Conservation (phyloP, 805 yeast genomes). For the Metschnikowia dekortorum region DNA sequence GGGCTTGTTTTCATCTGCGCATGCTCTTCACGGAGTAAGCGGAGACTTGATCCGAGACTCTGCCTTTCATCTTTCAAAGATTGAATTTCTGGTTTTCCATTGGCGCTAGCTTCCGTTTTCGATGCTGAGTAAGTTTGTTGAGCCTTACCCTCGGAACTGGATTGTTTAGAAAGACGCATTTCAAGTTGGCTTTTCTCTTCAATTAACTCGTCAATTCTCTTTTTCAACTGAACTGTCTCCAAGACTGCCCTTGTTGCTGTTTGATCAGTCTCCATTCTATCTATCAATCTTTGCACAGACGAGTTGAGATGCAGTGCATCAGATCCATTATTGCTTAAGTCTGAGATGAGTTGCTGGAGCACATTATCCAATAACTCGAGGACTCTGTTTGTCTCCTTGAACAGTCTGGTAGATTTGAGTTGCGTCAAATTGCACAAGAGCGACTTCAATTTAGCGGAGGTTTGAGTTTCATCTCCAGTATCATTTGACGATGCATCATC, state of each 20-base stretch:
- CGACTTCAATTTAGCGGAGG: constrained; percentile 16
- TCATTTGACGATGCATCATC: background rate
- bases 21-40: background rate
- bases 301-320: constrained; percentile 4
- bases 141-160: background rate
- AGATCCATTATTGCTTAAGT: constrained; percentile 10
- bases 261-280: constrained; percentile 31
- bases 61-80: background rate
- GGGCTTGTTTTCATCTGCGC: background rate
- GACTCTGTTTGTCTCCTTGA: constrained; percentile 23
- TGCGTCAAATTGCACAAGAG: constrained; percentile 25
- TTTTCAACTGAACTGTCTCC: constrained; percentile 25
- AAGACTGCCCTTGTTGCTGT: constrained; percentile 32
- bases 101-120: background rate
- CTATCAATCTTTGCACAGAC: constrained; percentile 33
- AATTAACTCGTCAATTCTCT: constrained; percentile 18
- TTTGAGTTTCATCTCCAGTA: background rate
- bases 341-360: constrained; percentile 27
- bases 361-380: constrained; percentile 29
- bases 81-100: background rate
- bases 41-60: background rate
- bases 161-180: background rate
- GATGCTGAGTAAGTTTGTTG: background rate
- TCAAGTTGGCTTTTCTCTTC: constrained; percentile 8
- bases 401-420: constrained; percentile 24